A percentile compares a stretch with the other conserved stretches of the same genome.
Conservation (phyloP, 371 early-diverging fungal genomes). For the Apophysomyces elegans region DNA sequence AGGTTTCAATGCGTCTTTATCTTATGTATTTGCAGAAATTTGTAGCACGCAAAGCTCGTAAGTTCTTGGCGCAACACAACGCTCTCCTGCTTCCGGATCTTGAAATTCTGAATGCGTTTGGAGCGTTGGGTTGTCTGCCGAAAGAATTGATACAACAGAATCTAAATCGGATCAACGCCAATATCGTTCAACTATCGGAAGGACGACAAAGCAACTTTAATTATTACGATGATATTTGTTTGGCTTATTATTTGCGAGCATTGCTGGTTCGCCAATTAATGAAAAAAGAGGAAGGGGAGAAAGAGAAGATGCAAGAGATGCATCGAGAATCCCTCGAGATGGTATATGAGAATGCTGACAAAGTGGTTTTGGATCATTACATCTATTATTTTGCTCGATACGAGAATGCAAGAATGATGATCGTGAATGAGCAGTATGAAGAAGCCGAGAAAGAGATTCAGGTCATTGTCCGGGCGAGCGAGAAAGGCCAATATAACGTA, state of each 20-base stretch:
- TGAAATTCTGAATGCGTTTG: conserved; percentile 68
- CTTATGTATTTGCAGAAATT: conserved; percentile 50
- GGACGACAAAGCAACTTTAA: conserved; percentile 5
- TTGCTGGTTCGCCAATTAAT: conserved; percentile 42
- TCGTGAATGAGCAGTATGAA: conserved; percentile 36
- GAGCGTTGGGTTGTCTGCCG: conserved; percentile 61
- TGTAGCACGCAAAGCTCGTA: conserved; percentile 69
- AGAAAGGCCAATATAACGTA: conserved; percentile 25
- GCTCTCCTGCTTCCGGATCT: conserved; percentile 63
- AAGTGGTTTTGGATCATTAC: conserved; percentile 57
- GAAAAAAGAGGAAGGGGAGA: conserved; percentile 13
- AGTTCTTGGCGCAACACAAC: conserved; percentile 58
- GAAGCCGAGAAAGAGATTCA: conserved; percentile 43
- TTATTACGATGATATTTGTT: conserved; percentile 65
- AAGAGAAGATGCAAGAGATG: conserved; percentile 13
- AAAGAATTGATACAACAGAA: conserved; percentile 33
- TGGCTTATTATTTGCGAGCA: conserved; percentile 61
- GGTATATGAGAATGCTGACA: conserved; percentile 34
- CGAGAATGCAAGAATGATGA: conserved; percentile 51
- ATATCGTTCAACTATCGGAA: conserved; percentile 37
- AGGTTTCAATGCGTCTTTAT: not conserved
- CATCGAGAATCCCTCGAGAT: conserved; percentile 30
- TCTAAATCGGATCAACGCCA: conserved; percentile 45
- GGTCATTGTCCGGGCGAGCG: conserved; percentile 24
- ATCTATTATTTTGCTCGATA: conserved; percentile 56